These are phyloP conservation scores for Cruciata laevipes DNA, from an alignment of 257 asterid genomes.

Conservation along the genomic window DNA sequence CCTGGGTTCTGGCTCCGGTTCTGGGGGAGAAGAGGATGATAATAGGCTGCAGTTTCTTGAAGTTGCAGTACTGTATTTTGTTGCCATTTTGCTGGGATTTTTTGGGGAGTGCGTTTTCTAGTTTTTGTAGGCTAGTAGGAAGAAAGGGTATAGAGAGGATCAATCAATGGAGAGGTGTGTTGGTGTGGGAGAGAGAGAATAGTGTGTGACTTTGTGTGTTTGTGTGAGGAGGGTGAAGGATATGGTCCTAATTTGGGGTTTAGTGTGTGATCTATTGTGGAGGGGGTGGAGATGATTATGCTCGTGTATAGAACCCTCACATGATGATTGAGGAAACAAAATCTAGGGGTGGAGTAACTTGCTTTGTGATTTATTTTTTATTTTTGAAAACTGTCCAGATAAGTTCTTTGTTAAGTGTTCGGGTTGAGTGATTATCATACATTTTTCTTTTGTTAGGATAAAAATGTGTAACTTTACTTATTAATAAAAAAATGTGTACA, in stretches of 20 bases:
- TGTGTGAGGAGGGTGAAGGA: background rate
- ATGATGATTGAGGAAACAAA: background rate
- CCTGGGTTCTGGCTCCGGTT: slow-evolving; percentile 15
- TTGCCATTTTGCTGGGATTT: slow-evolving; percentile 21
- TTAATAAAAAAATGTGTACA: no score
- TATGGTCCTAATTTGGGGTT: background rate
- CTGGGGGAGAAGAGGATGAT: slow-evolving; percentile 33
- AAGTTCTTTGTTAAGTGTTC: no score
- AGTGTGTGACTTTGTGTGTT: background rate
- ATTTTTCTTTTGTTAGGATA: no score
- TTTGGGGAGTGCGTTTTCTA: background rate
- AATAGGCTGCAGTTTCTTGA: slow-evolving; percentile 29
- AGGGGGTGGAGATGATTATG: background rate
- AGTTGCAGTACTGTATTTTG: background rate
- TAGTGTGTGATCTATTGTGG: slow-evolving; percentile 5
- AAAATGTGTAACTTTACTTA: no score
- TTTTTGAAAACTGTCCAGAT: no score
- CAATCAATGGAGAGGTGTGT: background rate
- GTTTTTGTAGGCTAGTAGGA: background rate
- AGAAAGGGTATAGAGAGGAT: background rate
- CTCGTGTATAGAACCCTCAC: background rate
- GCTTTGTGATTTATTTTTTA: background rate
- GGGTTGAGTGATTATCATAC: no score
- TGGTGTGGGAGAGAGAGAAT: background rate
- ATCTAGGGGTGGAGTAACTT: background rate